A percentile compares a stretch with the other conserved stretches of the same genome.
These are phyloP conservation scores for Achaetomiella virescens DNA, from an alignment of 495 filamentous ascomycete species.

Conservation along the genomic window DNA sequence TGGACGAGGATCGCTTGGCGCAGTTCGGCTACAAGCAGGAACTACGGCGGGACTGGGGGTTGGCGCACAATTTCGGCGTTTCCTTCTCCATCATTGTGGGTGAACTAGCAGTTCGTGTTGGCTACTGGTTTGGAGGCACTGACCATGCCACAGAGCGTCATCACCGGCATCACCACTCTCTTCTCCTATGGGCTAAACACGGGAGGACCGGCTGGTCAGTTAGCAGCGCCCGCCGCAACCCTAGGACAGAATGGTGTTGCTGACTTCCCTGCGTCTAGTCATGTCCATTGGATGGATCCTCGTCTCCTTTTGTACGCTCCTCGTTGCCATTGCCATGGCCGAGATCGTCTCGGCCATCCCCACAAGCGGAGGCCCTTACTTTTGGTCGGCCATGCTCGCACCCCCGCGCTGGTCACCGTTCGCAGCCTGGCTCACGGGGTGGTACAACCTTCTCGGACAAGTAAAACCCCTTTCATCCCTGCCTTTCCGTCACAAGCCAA, in stretches of 20 bases:
- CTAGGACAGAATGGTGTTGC: background rate
- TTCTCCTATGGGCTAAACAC: slow-evolving; percentile 51
- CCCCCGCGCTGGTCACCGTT: slow-evolving; percentile 51
- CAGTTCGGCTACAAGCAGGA: slow-evolving; percentile 61
- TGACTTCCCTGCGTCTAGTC: slow-evolving; percentile 18
- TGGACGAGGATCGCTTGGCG: slow-evolving; percentile 50
- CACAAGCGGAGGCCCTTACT: slow-evolving; percentile 59
- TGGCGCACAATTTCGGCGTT: slow-evolving; percentile 60
- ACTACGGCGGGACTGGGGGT: slow-evolving; percentile 53
- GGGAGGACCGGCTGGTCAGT: slow-evolving; percentile 53
- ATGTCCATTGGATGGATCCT: slow-evolving; percentile 40
- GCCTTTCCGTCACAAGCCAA: background rate
- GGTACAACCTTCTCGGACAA: slow-evolving; percentile 56
- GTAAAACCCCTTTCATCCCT: background rate
- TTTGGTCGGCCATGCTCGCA: slow-evolving; percentile 59
- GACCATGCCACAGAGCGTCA: slow-evolving; percentile 42
- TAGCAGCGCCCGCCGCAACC: background rate
- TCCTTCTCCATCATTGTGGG: slow-evolving; percentile 61
- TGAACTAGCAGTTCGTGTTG: background rate
- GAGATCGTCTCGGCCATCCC: slow-evolving; percentile 63
- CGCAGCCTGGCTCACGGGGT: slow-evolving; percentile 59
- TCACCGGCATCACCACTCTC: slow-evolving; percentile 56
- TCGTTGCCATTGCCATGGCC: slow-evolving; percentile 54
- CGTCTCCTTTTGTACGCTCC: slow-evolving; percentile 30
- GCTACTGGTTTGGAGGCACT: too few relatives aligned